Conservation (phyloP, 1,284 basidiomycete genomes). For the Singerocomus inundabilis region DNA sequence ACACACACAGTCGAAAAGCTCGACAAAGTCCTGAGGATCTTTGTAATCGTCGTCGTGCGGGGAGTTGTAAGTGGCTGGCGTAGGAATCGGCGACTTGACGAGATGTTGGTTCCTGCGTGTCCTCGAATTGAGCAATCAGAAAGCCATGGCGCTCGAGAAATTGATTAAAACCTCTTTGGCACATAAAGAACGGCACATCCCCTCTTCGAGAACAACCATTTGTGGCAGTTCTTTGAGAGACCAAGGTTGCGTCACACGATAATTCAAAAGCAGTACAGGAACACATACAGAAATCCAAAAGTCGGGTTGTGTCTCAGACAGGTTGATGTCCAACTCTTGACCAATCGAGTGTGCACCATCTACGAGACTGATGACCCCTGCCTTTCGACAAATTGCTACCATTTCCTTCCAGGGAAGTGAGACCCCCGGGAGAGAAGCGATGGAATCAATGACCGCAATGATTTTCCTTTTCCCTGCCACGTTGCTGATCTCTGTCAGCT, state of each 20-base stretch:
- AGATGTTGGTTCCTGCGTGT: slow-evolving; percentile 63
- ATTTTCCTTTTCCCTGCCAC: slow-evolving; percentile 45
- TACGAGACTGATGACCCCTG: slow-evolving; percentile 67
- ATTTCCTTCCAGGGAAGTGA: slow-evolving; percentile 80
- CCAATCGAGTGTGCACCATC: slow-evolving; percentile 89
- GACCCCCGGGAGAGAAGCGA: slow-evolving; percentile 71
- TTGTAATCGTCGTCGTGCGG: slow-evolving; percentile 34
- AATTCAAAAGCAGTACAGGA: not conserved
- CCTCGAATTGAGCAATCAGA: not conserved
- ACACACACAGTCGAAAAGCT: slow-evolving; percentile 58
- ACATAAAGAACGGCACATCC: slow-evolving; percentile 76
- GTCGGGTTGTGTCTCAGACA: slow-evolving; percentile 63
- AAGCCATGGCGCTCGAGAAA: not conserved
- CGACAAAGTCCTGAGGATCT: slow-evolving; percentile 46
- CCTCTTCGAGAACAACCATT: slow-evolving; percentile 80
- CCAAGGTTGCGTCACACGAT: not conserved
- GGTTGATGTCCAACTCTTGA: slow-evolving; percentile 58
- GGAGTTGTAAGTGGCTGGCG: slow-evolving; percentile 57
- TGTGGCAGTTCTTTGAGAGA: slow-evolving; percentile 67
- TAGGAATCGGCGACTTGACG: slow-evolving; percentile 75
- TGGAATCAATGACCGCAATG: slow-evolving; percentile 75
- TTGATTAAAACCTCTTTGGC: slow-evolving; percentile 56
- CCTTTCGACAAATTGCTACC: slow-evolving; percentile 65
- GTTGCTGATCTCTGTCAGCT: slow-evolving; percentile 11
- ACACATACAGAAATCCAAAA: slow-evolving; percentile 74